These are phyloP conservation scores for Acanthamoeba rhysodes DNA, from an alignment of 208 protist genomes.

Conservation along the genomic window DNA sequence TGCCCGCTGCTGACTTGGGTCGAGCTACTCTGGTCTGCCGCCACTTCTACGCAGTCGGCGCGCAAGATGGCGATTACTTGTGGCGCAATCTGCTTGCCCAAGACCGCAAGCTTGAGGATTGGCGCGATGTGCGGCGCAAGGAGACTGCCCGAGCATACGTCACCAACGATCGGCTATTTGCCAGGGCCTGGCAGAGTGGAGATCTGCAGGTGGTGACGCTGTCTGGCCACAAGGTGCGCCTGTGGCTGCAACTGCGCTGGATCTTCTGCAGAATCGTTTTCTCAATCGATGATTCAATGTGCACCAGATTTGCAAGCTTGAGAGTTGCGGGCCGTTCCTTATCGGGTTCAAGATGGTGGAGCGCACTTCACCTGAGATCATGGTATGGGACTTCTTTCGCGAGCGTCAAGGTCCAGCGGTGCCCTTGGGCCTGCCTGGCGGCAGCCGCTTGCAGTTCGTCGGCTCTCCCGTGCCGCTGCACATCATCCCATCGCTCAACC, in stretches of 20 bases:
- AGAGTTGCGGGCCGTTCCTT: background rate
- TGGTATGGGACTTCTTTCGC: constrained; percentile 15
- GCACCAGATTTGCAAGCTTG: background rate
- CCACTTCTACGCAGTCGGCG: constrained; percentile 1
- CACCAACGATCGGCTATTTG: constrained; percentile 9
- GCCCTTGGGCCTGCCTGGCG: background rate
- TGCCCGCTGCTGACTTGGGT: background rate
- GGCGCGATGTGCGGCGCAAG: background rate
- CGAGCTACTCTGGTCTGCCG: constrained; percentile 17
- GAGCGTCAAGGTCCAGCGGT: background rate
- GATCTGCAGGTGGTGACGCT: constrained; percentile 14
- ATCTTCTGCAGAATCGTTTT: background rate
- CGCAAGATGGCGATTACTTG: background rate
- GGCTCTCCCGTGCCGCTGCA: background rate
- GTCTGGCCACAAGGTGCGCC: background rate
- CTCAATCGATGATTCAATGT: background rate
- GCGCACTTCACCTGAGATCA: background rate
- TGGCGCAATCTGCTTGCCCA: background rate
- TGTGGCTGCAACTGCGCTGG: background rate
- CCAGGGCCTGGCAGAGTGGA: background rate
- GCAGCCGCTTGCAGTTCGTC: background rate
- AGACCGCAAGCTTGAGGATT: background rate
- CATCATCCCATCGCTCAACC: constrained; percentile 35
- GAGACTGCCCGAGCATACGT: background rate
- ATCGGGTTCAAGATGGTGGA: constrained; percentile 19